Evolutionary conservation across 768 basidiomycete genomes (phyloP).

Genomic region (Strobilomyces echinocephalus): DNA sequence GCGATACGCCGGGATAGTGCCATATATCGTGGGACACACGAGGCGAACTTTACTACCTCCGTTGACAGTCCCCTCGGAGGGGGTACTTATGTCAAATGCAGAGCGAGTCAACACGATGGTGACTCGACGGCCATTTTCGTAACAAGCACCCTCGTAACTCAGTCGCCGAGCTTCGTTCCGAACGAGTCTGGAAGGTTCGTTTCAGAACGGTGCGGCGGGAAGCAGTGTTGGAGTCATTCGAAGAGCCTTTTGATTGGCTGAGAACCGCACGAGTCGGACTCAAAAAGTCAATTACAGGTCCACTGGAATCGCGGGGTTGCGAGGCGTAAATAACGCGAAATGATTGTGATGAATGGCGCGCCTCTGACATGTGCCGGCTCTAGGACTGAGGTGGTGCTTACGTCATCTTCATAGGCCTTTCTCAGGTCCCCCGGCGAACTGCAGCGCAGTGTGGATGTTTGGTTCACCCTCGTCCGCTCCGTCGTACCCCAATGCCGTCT

Average conservation of each 20-base stretch:
- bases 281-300: background rate
- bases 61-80: background rate
- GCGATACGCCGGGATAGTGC: background rate
- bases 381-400: slow-evolving; percentile 22
- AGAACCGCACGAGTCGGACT: background rate
- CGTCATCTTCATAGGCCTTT: slow-evolving; percentile 18
- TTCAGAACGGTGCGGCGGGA: background rate
- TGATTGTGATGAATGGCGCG: background rate
- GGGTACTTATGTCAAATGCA: background rate
- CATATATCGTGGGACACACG: background rate
- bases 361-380: slow-evolving; percentile 11
- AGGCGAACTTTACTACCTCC: background rate
- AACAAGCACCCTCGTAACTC: background rate
- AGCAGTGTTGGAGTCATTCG: background rate
- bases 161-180: background rate
- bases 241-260: background rate
- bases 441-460: slow-evolving; percentile 18
- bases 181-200: background rate
- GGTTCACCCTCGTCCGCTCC: slow-evolving; percentile 17
- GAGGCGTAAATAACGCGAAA: too few species aligned
- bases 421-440: slow-evolving; percentile 13
- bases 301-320: slow-evolving; percentile 2
- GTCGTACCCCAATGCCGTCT: slow-evolving; percentile 28
- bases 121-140: background rate
- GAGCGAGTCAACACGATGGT: background rate